A percentile compares a stretch with the other conserved stretches of the same genome.
Evolutionary conservation across 192 early-diverging fungal genomes (phyloP).

Genomic region (Umbelopsis sp.): DNA sequence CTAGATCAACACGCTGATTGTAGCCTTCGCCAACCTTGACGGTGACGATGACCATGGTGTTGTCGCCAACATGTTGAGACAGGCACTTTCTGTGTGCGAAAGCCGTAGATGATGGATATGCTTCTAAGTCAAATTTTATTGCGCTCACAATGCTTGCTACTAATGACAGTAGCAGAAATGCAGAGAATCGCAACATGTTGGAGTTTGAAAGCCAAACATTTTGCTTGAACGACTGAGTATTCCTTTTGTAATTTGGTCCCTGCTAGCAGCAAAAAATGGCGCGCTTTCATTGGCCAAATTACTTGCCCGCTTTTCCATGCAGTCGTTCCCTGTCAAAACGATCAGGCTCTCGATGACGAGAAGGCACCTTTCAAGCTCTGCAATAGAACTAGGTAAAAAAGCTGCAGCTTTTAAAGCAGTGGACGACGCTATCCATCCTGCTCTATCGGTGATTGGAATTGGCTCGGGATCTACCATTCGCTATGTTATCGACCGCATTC

Average conservation of each 20-base stretch:
- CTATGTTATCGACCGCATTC: constrained; percentile 76
- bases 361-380: neutral
- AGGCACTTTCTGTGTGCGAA: constrained; percentile 60
- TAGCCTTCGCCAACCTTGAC: constrained; percentile 72
- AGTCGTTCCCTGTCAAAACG: neutral
- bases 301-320: neutral
- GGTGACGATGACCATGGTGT: constrained; percentile 70
- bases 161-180: constrained; percentile 14
- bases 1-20: constrained; percentile 70
- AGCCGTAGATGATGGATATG: constrained; percentile 41
- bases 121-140: constrained; percentile 82
- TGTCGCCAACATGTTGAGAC: constrained; percentile 72
- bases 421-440: neutral
- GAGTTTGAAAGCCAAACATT: neutral
- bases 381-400: constrained; percentile 3
- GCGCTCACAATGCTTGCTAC: constrained; percentile 36
- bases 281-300: constrained; percentile 6
- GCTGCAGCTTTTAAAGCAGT: constrained; percentile 6
- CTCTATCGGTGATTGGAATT: constrained; percentile 67
- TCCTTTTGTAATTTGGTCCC: neutral
- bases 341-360: neutral
- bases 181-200: constrained; percentile 16
- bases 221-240: neutral
- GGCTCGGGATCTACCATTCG: constrained; percentile 84
- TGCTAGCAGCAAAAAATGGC: neutral